phyloP scores from a whole-genome alignment of 108 stramenopile species.

The Conticribra guillardii region DNA sequence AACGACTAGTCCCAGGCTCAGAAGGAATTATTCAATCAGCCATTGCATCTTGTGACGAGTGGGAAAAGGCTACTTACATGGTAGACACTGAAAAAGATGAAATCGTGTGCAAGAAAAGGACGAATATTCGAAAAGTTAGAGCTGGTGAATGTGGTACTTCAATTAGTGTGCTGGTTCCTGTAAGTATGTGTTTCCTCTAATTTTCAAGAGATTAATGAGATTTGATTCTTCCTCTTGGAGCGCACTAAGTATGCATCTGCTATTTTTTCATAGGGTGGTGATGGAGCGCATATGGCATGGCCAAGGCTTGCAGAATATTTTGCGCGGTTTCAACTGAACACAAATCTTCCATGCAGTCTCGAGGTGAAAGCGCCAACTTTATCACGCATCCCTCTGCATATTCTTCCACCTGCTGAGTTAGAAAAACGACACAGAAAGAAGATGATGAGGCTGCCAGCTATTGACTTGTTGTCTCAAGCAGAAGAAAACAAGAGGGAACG shows the following conservation, averaged over 20 bases:
- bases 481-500: neutral
- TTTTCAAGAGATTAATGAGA: neutral
- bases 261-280: constrained; percentile 68
- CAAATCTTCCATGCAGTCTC: constrained; percentile 64
- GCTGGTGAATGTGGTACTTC: constrained; percentile 70
- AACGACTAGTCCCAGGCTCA: constrained; percentile 79
- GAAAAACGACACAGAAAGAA: constrained; percentile 10
- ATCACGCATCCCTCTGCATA: constrained; percentile 58
- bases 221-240: too few relatives aligned
- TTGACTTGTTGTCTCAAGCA: too few relatives aligned
- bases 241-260: too few relatives aligned
- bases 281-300: constrained; percentile 63
- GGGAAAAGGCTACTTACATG: constrained; percentile 57
- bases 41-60: constrained; percentile 36
- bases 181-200: constrained; percentile 47
- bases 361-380: constrained; percentile 82
- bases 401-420: constrained; percentile 55
- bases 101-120: constrained; percentile 53
- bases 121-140: constrained; percentile 34
- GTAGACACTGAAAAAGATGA: constrained; percentile 72
- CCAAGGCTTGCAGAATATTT: constrained; percentile 82
- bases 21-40: constrained; percentile 70
- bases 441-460: constrained; percentile 3
- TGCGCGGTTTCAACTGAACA: constrained; percentile 73
- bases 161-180: constrained; percentile 78